phyloP scores from a whole-genome alignment of 2,329 filamentous ascomycete genomes.

The Akanthomyces uredinophilus region DNA sequence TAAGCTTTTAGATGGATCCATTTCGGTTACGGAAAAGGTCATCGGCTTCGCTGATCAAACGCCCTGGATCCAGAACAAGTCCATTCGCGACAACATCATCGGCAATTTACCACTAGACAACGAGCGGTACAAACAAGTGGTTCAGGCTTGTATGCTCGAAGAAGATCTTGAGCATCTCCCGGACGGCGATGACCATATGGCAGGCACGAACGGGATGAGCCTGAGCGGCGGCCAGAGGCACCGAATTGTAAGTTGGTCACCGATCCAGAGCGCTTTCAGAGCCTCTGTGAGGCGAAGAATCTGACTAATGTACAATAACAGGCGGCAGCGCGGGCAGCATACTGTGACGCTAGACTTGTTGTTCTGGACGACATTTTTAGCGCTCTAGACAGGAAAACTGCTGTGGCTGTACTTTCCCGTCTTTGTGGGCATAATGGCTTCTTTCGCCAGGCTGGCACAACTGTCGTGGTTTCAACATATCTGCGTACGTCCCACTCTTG shows the following conservation, averaged over 20 bases:
- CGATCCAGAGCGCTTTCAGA: too few species aligned
- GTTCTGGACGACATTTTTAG: constrained; percentile 8
- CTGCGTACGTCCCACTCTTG: background rate
- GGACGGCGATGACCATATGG: background rate
- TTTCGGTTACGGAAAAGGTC: background rate
- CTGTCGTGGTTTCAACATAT: constrained; percentile 1
- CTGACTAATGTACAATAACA: too few species aligned
- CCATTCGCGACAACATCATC: too few species aligned
- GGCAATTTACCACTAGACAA: too few species aligned
- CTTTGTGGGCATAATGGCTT: background rate
- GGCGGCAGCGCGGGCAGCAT: background rate
- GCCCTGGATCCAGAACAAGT: too few species aligned
- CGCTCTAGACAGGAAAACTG: background rate
- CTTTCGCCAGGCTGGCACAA: background rate
- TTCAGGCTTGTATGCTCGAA: too few species aligned
- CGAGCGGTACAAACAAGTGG: too few species aligned
- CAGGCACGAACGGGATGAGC: background rate
- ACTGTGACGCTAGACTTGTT: background rate
- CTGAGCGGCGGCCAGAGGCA: constrained; percentile 7
- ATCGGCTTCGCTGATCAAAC: constrained; percentile 1
- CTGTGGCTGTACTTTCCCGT: background rate
- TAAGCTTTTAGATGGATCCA: background rate
- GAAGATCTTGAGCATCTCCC: background rate
- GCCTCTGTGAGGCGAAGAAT: too few species aligned
- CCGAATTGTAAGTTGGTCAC: background rate